Evolutionary conservation across 768 basidiomycete species (phyloP), one percentile per base, ranked within the genome.

Genomic region (Arthromyces matolae): DNA sequence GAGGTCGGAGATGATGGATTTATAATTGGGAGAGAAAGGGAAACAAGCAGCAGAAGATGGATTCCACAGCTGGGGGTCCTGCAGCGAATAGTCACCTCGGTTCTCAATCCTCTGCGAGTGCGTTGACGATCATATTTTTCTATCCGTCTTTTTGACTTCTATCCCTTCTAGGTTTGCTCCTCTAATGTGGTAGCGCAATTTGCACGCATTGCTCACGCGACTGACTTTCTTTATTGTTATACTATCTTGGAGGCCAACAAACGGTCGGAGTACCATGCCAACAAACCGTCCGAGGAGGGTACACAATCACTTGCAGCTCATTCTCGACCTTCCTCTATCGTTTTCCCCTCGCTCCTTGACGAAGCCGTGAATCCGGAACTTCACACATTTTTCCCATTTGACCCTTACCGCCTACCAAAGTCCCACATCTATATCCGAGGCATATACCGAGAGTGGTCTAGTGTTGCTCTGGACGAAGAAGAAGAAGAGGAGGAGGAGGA

Each of bases 381-480:
- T 46, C 93, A 92, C 61, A 83, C 85, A 9, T 98, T 97, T 72
- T 99, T 99, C 73, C 96, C 96, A 0, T 99, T 99, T 63, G 96
- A 99, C 65, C 96, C 96, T 2, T 98, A 92, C 71, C 88, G 84
- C 50, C 81, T 99, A 4, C 87, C 91, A 0, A 77, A 81, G 48
- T 93, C 91, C 29, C 73, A 78, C 24, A 64, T 67, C 18, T 96
- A 84, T 59, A 87, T 99, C 45, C 83, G 90, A 44, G 75, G 73
- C 8, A 79, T 96, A 22, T 99, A 97, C 60, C 75, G 93, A 36
- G 90, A 94, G 51, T 99, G 95, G 95, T 72, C 82, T 14, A 71
- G 81, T 25, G 93, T 95, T 3, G 85, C 89, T 4, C 80, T 82
- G 14, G 85, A 84, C 6, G 85, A 82, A 0, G 86, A 85, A 0